Conservation (phyloP, 2,329 filamentous ascomycete species). For the Pseudogymnoascus sp. region DNA sequence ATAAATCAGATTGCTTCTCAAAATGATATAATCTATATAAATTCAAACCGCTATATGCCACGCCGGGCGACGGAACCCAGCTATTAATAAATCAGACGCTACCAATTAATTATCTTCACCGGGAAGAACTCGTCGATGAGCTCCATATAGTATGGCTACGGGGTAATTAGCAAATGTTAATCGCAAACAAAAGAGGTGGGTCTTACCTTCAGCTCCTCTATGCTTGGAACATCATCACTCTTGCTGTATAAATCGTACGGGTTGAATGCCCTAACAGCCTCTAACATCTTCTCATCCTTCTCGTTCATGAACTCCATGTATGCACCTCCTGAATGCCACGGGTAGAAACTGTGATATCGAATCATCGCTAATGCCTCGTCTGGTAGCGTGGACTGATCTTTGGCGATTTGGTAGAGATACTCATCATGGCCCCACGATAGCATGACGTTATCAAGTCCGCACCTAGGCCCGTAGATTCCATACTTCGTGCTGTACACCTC, state of each 20-base stretch:
- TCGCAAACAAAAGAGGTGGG: background rate
- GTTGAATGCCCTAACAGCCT: constrained; percentile 76
- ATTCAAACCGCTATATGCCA: background rate
- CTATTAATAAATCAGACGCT: constrained; percentile 16
- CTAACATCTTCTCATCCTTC: constrained; percentile 75
- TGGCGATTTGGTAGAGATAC: constrained; percentile 76
- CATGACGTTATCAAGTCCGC: constrained; percentile 78
- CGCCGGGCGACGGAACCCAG: background rate
- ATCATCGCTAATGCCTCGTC: constrained; percentile 82
- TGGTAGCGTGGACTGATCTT: constrained; percentile 69
- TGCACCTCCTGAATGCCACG: constrained; percentile 75
- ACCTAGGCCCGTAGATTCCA: constrained; percentile 70
- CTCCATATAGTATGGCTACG: constrained; percentile 60
- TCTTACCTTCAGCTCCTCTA: constrained; percentile 58
- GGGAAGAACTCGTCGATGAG: constrained; percentile 70
- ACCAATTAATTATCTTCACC: constrained; percentile 62
- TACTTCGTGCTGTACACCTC: constrained; percentile 63
- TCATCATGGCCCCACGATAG: constrained; percentile 77
- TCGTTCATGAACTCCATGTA: constrained; percentile 75
- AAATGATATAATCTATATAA: background rate
- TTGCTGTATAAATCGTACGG: constrained; percentile 87
- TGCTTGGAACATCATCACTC: constrained; percentile 67
- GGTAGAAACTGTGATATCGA: constrained; percentile 81
- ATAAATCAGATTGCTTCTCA: background rate
- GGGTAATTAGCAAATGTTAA: constrained; percentile 13